Base-by-base conservation (phyloP, 2,329 filamentous ascomycete genomes). In the Claviceps capensis region DNA sequence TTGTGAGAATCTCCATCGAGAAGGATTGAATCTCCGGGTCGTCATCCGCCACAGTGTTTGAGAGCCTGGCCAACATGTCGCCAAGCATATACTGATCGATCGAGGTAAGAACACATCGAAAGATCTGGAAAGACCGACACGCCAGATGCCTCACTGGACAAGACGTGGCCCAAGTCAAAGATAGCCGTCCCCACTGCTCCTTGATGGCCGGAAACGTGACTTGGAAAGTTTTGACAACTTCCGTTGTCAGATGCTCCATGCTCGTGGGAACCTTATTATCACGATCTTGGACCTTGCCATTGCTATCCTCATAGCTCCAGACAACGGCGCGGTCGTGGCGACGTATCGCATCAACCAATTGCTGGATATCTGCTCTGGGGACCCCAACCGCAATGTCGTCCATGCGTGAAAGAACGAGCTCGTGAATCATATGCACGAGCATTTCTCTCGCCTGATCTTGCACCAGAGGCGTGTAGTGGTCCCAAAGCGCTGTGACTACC, bases 391-490 rank as follows among this genome's bases (percentile, higher is more conserved):
- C 76, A 6, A 82, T 77, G 47, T 88, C 81, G 52, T 94, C 86
- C 54, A 95, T 82, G 45, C 72, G 76, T 1, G 81, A 81, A 30
- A 96, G 89, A 40, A 98, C 88, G 6, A 97, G 75, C 65, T 97
- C 93, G 61, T 98, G 93, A 47, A 98, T 94, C 17, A 98, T 77
- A 70, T 98, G 93, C 2, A 98, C 90, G 16, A 98, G 78, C 90
- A 98, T 95, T 67, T 98, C 93, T 48, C 90, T 82, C 34, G 94
- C 90, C 66, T 98, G 91, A 59, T 97, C 93, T 65, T 97, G 91
- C 1, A 98, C 93, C 11, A 96, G 79, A 3, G 88, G 82, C 1
- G 88, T 95, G 62, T 98, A 96, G 62, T 97, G 91, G 65, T 98
- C 94, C 93, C 93, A 98, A 1, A 97, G 77, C 3, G 97, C 88